Evolutionary conservation across 805 yeast genomes (phyloP).

Genomic region (Candida pini): DNA sequence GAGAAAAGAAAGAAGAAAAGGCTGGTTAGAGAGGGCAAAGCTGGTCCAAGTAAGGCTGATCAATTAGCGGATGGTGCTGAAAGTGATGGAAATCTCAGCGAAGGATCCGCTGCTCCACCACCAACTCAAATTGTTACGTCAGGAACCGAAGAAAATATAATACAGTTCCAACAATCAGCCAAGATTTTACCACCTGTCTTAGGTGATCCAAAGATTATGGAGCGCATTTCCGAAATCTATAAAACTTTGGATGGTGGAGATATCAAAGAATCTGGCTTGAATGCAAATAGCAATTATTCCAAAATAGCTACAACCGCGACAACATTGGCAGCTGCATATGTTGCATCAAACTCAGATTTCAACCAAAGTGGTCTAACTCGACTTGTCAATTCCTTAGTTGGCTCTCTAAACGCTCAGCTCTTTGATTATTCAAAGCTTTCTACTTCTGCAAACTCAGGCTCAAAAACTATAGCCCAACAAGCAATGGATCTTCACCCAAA

Average conservation of each 20-base stretch:
- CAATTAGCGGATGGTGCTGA: too few species aligned
- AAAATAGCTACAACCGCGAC: constrained; percentile 30
- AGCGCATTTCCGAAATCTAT: too few species aligned
- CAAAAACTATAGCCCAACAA: constrained; percentile 13
- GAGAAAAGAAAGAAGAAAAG: constrained; percentile 58
- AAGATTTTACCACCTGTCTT: constrained; percentile 15
- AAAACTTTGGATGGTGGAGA: constrained; percentile 31
- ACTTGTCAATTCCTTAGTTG: constrained; percentile 15
- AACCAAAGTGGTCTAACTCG: constrained; percentile 15
- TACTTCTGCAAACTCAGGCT: background rate
- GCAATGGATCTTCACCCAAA: too few species aligned
- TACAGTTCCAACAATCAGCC: too few species aligned
- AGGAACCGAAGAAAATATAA: background rate
- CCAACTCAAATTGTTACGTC: constrained; percentile 5
- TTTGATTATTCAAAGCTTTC: background rate
- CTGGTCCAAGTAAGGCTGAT: constrained; percentile 6
- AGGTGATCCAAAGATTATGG: constrained; percentile 17
- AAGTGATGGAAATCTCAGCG: constrained; percentile 5
- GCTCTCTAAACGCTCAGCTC: constrained; percentile 10
- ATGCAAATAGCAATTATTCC: constrained; percentile 3
- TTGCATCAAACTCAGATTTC: constrained; percentile 20
- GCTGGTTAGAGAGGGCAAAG: constrained; percentile 31
- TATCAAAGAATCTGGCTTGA: constrained; percentile 3
- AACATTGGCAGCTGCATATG: constrained; percentile 34
- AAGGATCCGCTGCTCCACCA: constrained; percentile 1